Evolutionary conservation across 164 flowering plant genomes (phyloP).

Genomic region (Taxillus chinensis): DNA sequence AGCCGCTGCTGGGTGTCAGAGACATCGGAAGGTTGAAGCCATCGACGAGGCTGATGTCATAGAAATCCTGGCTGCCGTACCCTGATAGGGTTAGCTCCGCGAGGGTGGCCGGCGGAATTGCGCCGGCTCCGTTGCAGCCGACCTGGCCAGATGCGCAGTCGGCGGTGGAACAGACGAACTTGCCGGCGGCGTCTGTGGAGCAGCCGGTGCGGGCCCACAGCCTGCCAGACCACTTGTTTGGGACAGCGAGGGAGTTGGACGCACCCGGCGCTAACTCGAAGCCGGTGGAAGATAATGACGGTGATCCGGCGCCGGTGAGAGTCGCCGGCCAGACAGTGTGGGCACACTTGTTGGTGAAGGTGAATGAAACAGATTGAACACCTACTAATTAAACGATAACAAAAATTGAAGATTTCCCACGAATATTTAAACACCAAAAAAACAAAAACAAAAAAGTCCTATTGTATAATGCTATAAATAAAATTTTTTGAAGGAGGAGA

Average conservation of each 20-base stretch:
- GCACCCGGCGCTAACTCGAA: not conserved
- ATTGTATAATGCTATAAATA: too few relatives aligned
- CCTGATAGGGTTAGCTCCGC: not conserved
- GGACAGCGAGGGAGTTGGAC: not conserved
- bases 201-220: slow-evolving; percentile 1
- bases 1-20: not conserved
- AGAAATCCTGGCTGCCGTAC: not conserved
- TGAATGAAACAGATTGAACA: not conserved
- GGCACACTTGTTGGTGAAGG: not conserved
- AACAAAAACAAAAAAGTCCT: too few relatives aligned
- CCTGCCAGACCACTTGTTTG: not conserved
- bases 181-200: not conserved
- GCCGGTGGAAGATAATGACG: not conserved
- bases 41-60: slow-evolving; percentile 2
- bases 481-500: too few relatives aligned
- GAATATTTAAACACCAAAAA: too few relatives aligned
- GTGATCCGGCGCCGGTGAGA: not conserved
- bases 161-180: not conserved
- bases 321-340: not conserved
- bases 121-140: not conserved
- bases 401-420: too few relatives aligned
- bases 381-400: not conserved
- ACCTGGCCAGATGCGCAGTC: not conserved
- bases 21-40: not conserved
- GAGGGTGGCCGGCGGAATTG: not conserved